These are phyloP conservation scores for Microsporum canis DNA, from an alignment of 2,329 filamentous ascomycete genomes.

Conservation along the genomic window DNA sequence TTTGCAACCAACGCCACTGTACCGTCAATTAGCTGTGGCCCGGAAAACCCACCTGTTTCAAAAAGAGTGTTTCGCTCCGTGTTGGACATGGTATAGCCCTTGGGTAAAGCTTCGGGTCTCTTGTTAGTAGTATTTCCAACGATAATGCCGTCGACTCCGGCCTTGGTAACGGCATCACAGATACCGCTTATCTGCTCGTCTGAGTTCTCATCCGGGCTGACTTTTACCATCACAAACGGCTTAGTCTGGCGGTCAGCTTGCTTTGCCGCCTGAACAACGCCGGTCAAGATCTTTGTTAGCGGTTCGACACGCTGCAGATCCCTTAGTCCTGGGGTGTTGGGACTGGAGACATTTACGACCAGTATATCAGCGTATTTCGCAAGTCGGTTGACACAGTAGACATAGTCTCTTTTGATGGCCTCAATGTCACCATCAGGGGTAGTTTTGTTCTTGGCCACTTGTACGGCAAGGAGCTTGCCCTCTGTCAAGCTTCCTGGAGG, in stretches of 20 bases:
- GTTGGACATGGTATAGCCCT: slow-evolving; percentile 51
- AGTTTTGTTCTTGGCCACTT: slow-evolving; percentile 93
- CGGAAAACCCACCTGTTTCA: slow-evolving; percentile 81
- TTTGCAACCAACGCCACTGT: slow-evolving; percentile 67
- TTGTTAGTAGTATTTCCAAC: slow-evolving; percentile 95
- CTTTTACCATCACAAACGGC: slow-evolving; percentile 91
- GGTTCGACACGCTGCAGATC: slow-evolving; percentile 77
- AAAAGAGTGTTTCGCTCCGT: slow-evolving; percentile 57
- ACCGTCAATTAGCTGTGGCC: slow-evolving; percentile 73
- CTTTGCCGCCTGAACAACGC: slow-evolving; percentile 69
- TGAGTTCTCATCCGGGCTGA: slow-evolving; percentile 87
- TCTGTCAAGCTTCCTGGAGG: slow-evolving; percentile 68
- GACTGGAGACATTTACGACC: slow-evolving; percentile 96
- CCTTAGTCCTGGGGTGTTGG: slow-evolving; percentile 85
- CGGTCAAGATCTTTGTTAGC: slow-evolving; percentile 64
- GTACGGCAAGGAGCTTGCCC: slow-evolving; percentile 73
- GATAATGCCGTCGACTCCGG: slow-evolving; percentile 87
- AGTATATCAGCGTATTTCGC: slow-evolving; percentile 86
- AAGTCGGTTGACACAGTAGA: slow-evolving; percentile 74
- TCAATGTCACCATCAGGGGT: slow-evolving; percentile 76
- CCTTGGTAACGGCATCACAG: slow-evolving; percentile 68
- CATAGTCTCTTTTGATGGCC: slow-evolving; percentile 68
- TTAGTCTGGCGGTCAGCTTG: slow-evolving; percentile 57
- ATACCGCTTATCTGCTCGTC: slow-evolving; percentile 78
- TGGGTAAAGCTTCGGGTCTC: slow-evolving; percentile 58